A percentile compares a stretch with the other conserved stretches of the same genome.
phyloP scores from a whole-genome alignment of 108 stramenopile genomes.

The Craspedostauros australis region DNA sequence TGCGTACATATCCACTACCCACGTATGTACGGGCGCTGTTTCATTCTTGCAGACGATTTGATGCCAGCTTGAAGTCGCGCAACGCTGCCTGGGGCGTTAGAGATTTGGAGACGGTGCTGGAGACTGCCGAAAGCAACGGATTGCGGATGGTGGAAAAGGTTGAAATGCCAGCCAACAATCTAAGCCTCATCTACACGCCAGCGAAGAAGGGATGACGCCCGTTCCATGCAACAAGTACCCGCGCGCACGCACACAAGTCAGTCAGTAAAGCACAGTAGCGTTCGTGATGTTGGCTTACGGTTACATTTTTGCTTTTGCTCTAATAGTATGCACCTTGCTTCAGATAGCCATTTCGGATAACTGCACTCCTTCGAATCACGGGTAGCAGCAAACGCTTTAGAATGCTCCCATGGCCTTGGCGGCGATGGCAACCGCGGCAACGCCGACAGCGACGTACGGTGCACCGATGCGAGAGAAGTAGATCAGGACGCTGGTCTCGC shows the following conservation, averaged over 20 bases:
- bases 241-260: too few species aligned
- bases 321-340: too few species aligned
- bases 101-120: slow-evolving; percentile 60
- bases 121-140: slow-evolving; percentile 43
- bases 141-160: slow-evolving; percentile 42
- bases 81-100: slow-evolving; percentile 65
- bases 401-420: slow-evolving; percentile 27
- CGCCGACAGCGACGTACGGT: slow-evolving; percentile 54
- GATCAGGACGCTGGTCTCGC: slow-evolving; percentile 88
- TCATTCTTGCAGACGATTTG: slow-evolving; percentile 43
- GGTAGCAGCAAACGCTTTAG: too few species aligned
- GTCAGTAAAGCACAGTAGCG: too few species aligned
- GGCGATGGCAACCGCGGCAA: slow-evolving; percentile 43
- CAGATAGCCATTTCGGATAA: too few species aligned
- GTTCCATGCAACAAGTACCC: too few species aligned
- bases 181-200: slow-evolving; percentile 64
- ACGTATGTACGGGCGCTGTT: neutral
- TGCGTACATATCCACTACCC: neutral
- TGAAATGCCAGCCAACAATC: slow-evolving; percentile 87
- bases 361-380: too few species aligned
- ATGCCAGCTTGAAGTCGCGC: slow-evolving; percentile 39
- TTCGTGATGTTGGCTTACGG: too few species aligned
- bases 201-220: too few species aligned
- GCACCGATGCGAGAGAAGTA: slow-evolving; percentile 74
- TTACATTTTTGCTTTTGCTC: too few species aligned